A percentile compares a stretch with the other conserved stretches of the same genome.
Evolutionary conservation across 129 eudicot genomes (phyloP).

Genomic region (sunflower (Helianthus annuus)): HanXRQr2.0-SUNRISE NC_035439.2:117510149-117510648

Average conservation of each 20-base stretch:
- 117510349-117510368: conserved; percentile 11
- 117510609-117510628: background rate
- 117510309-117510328: background rate
- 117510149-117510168: background rate
- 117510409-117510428: background rate
- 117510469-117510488: background rate
- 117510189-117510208: background rate
- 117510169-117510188: background rate
- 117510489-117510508: background rate
- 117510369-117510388: background rate
- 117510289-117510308: background rate
- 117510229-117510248: background rate
- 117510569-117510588: background rate
- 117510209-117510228: no score
- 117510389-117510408: background rate
- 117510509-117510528: background rate
- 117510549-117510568: background rate
- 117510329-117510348: background rate
- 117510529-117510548: background rate
- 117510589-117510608: background rate
- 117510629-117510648: conserved; percentile 1
- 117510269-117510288: background rate
- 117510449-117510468: conserved; percentile 3
- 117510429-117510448: no score
- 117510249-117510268: background rate